phyloP scores from a whole-genome alignment of 768 basidiomycete genomes.

The Leccinum obscurum region DNA sequence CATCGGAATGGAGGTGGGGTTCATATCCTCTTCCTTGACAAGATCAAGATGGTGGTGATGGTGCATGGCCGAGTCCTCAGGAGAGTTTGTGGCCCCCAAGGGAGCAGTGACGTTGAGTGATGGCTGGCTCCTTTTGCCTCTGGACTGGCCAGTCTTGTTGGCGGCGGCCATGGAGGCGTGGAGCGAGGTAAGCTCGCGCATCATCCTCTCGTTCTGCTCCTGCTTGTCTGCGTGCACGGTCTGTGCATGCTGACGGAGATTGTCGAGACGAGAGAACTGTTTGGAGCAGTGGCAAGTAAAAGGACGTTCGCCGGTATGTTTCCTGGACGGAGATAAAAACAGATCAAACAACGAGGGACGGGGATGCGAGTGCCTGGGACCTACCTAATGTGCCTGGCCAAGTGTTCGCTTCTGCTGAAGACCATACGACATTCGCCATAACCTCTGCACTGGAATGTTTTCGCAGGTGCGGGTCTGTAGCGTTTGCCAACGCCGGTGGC shows the following conservation, averaged over 20 bases:
- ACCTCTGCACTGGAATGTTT: conserved; percentile 94
- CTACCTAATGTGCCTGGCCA: conserved; percentile 93
- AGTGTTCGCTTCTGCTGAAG: conserved; percentile 92
- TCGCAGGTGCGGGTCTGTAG: conserved; percentile 82
- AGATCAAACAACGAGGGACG: conserved; percentile 23
- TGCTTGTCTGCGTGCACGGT: conserved; percentile 96
- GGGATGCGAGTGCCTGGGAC: conserved; percentile 32
- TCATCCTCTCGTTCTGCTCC: conserved; percentile 87
- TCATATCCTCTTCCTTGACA: conserved; percentile 46
- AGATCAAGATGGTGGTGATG: conserved; percentile 20
- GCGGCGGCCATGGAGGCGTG: conserved; percentile 77
- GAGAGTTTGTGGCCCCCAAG: not conserved
- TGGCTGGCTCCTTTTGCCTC: conserved; percentile 40
- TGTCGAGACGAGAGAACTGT: conserved; percentile 95
- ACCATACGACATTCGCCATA: conserved; percentile 97
- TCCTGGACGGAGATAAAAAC: conserved; percentile 50
- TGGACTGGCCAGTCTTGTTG: conserved; percentile 39
- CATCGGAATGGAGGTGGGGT: conserved; percentile 27
- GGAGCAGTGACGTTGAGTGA: conserved; percentile 11
- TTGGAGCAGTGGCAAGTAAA: conserved; percentile 96
- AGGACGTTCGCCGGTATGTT: conserved; percentile 97
- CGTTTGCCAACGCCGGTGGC: conserved; percentile 49
- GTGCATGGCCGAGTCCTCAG: conserved; percentile 21
- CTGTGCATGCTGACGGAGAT: conserved; percentile 94
- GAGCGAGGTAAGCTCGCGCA: conserved; percentile 82